These are phyloP conservation scores for Pelagomonas calceolata DNA, from an alignment of 108 stramenopile genomes.

Conservation along the genomic window DNA sequence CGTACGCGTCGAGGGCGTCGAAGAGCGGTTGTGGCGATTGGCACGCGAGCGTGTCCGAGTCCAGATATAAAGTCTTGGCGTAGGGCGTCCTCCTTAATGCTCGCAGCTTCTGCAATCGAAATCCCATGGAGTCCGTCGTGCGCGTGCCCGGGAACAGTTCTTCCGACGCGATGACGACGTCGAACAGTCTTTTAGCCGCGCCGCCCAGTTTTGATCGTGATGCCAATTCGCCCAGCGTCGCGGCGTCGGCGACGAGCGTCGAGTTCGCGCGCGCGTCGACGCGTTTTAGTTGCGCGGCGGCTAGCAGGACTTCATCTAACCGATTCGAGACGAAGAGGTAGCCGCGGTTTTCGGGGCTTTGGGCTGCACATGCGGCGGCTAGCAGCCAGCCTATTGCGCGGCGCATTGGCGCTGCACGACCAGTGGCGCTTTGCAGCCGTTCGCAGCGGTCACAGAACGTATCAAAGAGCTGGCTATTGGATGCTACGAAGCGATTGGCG, in stretches of 20 bases:
- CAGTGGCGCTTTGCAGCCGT: no score
- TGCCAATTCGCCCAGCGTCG: not conserved
- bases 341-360: not conserved
- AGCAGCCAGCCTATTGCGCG: no score
- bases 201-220: not conserved
- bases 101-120: not conserved
- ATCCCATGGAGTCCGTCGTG: not conserved
- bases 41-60: not conserved
- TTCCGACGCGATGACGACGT: not conserved
- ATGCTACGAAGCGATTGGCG: no score
- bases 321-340: conserved; percentile 1
- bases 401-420: no score
- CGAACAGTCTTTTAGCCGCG: not conserved
- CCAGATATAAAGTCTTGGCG: not conserved
- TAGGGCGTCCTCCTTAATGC: not conserved
- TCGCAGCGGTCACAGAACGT: no score
- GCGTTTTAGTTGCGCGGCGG: not conserved
- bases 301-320: not conserved
- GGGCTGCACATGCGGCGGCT: no score
- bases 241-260: not conserved
- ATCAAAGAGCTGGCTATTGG: no score
- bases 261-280: not conserved
- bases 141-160: not conserved
- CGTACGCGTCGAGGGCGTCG: not conserved
- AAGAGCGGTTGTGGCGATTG: not conserved